Evolutionary conservation across 2,329 filamentous ascomycete genomes (phyloP), one percentile per base, ranked within the genome.

Genomic region (Phaeomoniella chlamydospora): DNA sequence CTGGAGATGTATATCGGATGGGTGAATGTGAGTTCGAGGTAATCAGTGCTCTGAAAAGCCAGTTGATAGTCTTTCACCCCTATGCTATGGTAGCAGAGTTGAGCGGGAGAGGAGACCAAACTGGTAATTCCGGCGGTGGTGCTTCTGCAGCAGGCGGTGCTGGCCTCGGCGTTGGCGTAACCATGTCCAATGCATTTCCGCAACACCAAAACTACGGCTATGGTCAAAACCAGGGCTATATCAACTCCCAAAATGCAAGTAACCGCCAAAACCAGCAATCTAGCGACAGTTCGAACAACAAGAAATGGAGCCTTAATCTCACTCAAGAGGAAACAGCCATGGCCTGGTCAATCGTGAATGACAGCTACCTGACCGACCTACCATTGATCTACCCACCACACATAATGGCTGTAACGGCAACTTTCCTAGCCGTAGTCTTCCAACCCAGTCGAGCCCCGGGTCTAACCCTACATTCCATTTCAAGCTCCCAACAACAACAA

Each of bases 21-120:
- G 87, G 87, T 48, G 87, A 94, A 63, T 93, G 84, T 70, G 87
- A 94, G 55, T 94, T 94, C 60, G 82, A 74, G 39, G 68, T 94
- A 38, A 94, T 94, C 49, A 86, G 82, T 16, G 87, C 93, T 52
- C 81, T 94, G 73, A 80, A 74, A 56, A 87, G 83, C 3, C 83
- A 92, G 47, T 71, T 94, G 46, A 92, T 94, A 52, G 65, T 93
- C 13, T 83, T 93, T 57, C 85, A 94, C 51, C 87, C 87, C 1
- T 94, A 94, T 58, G 81, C 85, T 37, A 85, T 80, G 29, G 65
- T 94, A 18, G 71, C 71, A 3, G 75, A 77, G 31, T 65, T 93
- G 31, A 26, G 22, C n/a, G 22, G 22, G 6, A 26, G 77, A 83
- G 44, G 22, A n/a, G 22, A 26, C n/a, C 22, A 26, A 6, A 9